Conservation (phyloP, 2,329 filamentous ascomycete genomes). For the Verticillium nonalfalfae region DNA sequence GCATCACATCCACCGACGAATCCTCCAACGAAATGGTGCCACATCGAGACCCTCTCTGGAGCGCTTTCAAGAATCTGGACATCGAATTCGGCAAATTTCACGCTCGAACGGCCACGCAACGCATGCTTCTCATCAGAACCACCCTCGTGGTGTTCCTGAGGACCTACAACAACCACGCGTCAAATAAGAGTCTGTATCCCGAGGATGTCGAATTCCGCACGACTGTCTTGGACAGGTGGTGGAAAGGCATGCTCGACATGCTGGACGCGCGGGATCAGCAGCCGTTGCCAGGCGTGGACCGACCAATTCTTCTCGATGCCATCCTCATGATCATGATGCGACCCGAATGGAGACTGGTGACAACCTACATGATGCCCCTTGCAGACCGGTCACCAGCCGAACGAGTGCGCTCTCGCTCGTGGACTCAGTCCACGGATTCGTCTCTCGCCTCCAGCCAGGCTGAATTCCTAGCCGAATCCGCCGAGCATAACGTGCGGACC, state of each 20-base stretch:
- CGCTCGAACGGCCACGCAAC: conserved; percentile 64
- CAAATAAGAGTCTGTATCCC: conserved; percentile 56
- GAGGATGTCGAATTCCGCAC: conserved; percentile 79
- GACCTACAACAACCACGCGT: conserved; percentile 61
- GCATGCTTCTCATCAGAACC: conserved; percentile 67
- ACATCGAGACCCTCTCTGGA: conserved; percentile 47
- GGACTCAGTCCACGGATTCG: conserved; percentile 47
- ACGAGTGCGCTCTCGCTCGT: conserved; percentile 34
- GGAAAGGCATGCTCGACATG: conserved; percentile 75
- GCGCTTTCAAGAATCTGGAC: conserved; percentile 48
- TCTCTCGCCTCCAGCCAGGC: conserved; percentile 61
- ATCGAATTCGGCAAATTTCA: conserved; percentile 51
- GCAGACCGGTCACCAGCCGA: conserved; percentile 46
- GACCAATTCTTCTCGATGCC: conserved; percentile 73
- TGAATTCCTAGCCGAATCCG: conserved; percentile 53
- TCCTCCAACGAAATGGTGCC: conserved; percentile 38
- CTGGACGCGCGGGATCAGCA: conserved; percentile 63
- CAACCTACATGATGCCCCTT: conserved; percentile 60
- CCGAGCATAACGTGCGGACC: conserved; percentile 82
- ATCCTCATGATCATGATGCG: conserved; percentile 79
- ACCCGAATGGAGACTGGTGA: conserved; percentile 76
- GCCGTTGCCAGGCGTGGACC: conserved; percentile 76
- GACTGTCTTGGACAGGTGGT: conserved; percentile 84
- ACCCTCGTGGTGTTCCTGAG: conserved; percentile 72
- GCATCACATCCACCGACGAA: conserved; percentile 32